Base-by-base conservation (phyloP, 2,329 filamentous ascomycete genomes). In the Tolypocladium pustulatum region DNA sequence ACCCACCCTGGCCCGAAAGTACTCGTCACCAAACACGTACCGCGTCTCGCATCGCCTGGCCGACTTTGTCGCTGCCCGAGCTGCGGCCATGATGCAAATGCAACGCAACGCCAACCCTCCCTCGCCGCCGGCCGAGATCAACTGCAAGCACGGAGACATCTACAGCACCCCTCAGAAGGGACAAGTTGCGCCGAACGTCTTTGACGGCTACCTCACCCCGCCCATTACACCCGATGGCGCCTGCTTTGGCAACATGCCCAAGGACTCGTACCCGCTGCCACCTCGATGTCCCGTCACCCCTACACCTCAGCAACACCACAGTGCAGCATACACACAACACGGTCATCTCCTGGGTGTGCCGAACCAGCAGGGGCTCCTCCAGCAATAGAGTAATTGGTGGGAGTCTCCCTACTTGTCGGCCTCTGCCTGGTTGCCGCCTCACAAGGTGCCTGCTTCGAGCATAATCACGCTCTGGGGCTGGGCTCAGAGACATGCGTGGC, bases 161-260 rank as follows among this genome's bases (percentile, higher is more conserved):
- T 90, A 89, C 68, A 88, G 85, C 74, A 94, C 90, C 20, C 90
- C 90, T 17, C 86, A 90, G 68, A 93, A 93, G 77, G 83, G 82
- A 55, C 84, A 86, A 61, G 86, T 85, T 63, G 78, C 82, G 56
- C 74, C 77, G n/a, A 76, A 82, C 57, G 81, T 85, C 63, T 83
- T 85, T 41, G 82, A 90, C 64, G 90, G 90, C 59, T 91, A 91
- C 73, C 82, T 92, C 64, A 94, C 90, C 20, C 90, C 90, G 32
- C 90, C 90, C 1, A 93, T 94, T 69, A 94, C 90, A 0, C 90
- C 90, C 5, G 90, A 93, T 62, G 83, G 84, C 9, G 78, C 81
- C 56, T 78, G 76, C 65, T 85, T 85, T 57, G 76, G 72, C 36
- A 73, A 74, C 55, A 72, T 73, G 66, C 70, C 72, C 55, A 80